Conservation (phyloP, 2,329 filamentous ascomycete species). For the Talaromyces sp. region DNA sequence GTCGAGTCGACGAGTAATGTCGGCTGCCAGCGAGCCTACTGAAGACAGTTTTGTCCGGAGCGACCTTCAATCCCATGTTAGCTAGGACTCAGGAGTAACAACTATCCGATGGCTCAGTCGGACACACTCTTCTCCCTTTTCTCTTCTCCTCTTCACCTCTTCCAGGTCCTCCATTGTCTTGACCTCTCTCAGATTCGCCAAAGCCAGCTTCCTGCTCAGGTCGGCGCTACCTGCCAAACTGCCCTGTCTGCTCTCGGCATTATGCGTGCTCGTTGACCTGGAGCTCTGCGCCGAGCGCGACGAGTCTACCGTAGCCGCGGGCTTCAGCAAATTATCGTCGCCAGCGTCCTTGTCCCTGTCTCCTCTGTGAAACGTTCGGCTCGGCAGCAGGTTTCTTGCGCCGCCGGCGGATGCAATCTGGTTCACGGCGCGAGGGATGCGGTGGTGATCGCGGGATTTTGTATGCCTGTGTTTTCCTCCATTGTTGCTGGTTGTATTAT, state of each 20-base stretch:
- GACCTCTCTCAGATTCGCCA: slow-evolving; percentile 23
- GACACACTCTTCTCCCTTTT: slow-evolving; percentile 67
- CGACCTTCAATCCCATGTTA: slow-evolving; percentile 15
- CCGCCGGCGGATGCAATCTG: slow-evolving; percentile 24
- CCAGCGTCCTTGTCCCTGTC: slow-evolving; percentile 25
- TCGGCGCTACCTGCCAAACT: slow-evolving; percentile 21
- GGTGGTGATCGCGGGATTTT: slow-evolving; percentile 25
- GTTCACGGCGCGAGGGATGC: slow-evolving; percentile 28
- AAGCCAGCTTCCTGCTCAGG: slow-evolving; percentile 20
- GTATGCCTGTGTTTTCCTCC: slow-evolving; percentile 21
- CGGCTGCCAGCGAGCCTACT: slow-evolving; percentile 34
- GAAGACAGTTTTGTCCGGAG: slow-evolving; percentile 29
- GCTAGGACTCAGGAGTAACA: not conserved
- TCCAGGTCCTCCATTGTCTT: slow-evolving; percentile 31
- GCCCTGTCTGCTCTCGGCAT: slow-evolving; percentile 20
- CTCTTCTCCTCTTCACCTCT: slow-evolving; percentile 57
- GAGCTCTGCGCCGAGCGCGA: slow-evolving; percentile 28
- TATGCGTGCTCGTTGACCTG: slow-evolving; percentile 21
- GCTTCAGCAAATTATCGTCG: slow-evolving; percentile 25
- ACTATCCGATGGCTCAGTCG: slow-evolving; percentile 23
- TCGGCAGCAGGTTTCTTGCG: slow-evolving; percentile 25
- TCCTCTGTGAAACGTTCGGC: slow-evolving; percentile 17
- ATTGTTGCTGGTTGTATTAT: no score
- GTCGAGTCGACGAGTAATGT: slow-evolving; percentile 41
- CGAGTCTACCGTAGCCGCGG: slow-evolving; percentile 22